Evolutionary conservation across 352 stramenopile species (phyloP), one percentile per base, ranked within the genome.

Genomic region (Phytophthora cactorum): DNA sequence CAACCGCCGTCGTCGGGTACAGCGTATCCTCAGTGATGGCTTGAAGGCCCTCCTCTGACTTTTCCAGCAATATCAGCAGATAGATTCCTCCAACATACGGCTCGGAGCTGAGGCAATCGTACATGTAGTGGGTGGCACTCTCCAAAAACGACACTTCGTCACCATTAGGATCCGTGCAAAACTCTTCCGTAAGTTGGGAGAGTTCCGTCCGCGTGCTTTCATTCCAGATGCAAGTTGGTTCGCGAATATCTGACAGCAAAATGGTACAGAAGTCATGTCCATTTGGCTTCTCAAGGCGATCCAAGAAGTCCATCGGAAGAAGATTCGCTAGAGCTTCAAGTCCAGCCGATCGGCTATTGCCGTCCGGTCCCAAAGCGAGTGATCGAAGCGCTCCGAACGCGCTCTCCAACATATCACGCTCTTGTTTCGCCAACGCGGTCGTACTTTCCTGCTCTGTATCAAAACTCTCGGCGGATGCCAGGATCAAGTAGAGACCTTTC

Each of bases 181-280:
- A 89, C 22, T 93, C 86, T 66, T 89, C 80, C 8, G 86, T 91
- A 14, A 93, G 57, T 39, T 90, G 76, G 61, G 88, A 84, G n/a
- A 95, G 58, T 63, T 95, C 86, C 12, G 46, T 66, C 7, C 82
- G 72, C 10, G 82, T 91, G 36, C 54, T 78, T 60, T 81, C 75
- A 28, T 93, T 90, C 86, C 86, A 95, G 39, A 95, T 90, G 54
- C 86, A 95, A 2, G 72, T 90, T 27, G 84, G 84, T 17, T 92
- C 80, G 5, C 85, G 79, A 64, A 95, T 88, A 52, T 95, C 78
- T 0, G 86, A 91, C 7, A 87, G 58, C 32, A 93, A 63, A 29
- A 87, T 81, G 10, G 74, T 77, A 69, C 81, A 92, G 47, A 95
- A 95, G 12, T 95, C 84, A 49, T 90, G 74, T 1, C 86, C 84